Conservation (phyloP, 1,284 basidiomycete species). For the Ceratobasidium papillatum region DNA sequence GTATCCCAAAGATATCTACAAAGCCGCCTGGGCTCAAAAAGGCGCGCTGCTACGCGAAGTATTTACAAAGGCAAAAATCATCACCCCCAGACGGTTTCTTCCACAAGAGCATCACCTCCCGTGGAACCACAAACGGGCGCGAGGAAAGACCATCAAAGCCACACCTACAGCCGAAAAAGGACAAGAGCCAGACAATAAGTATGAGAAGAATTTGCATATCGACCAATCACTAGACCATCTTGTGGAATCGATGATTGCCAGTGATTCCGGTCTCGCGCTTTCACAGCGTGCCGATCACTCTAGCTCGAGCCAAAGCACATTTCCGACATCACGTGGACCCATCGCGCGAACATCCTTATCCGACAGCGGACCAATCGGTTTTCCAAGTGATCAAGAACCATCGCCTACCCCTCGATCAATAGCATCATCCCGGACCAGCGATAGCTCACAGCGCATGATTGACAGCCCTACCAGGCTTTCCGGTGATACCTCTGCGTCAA, state of each 20-base stretch:
- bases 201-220: conserved; percentile 2
- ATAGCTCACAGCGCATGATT: neutral
- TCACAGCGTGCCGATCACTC: neutral
- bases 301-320: conserved; percentile 9
- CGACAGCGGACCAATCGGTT: conserved; percentile 23
- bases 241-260: conserved; percentile 15
- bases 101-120: conserved; percentile 21
- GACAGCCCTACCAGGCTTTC: neutral
- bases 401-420: conserved; percentile 27
- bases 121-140: conserved; percentile 31
- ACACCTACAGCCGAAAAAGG: neutral
- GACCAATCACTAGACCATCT: conserved; percentile 15
- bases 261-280: conserved; percentile 1
- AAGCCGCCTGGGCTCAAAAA: conserved; percentile 45
- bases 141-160: conserved; percentile 20
- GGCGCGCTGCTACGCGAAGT: conserved; percentile 44
- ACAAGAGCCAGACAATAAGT: neutral
- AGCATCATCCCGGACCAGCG: conserved; percentile 17
- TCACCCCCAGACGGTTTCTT: conserved; percentile 39
- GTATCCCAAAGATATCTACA: conserved; percentile 32
- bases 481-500: neutral
- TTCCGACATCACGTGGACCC: neutral
- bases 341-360: conserved; percentile 15
- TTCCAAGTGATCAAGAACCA: conserved; percentile 32
- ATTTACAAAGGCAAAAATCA: conserved; percentile 43